phyloP scores from a whole-genome alignment of 768 basidiomycete genomes.

The Boletus sp. region DNA sequence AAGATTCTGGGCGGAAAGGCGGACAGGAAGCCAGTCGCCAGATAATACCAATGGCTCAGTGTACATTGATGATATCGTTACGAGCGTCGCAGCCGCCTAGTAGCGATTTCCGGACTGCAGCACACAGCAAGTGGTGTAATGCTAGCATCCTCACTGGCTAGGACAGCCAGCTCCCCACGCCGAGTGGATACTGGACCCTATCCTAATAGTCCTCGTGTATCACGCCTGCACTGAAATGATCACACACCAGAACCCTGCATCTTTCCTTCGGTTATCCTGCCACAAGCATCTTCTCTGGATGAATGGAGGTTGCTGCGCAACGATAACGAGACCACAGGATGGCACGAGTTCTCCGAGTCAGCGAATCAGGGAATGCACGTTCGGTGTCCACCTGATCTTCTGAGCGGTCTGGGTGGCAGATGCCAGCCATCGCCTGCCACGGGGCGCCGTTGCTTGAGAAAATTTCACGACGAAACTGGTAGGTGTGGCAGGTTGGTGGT shows the following conservation, averaged over 20 bases:
- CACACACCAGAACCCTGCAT: no score
- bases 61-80: not conserved
- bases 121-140: not conserved
- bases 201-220: not conserved
- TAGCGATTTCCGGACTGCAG: not conserved
- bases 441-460: not conserved
- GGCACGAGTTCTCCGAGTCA: not conserved
- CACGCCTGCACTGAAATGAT: not conserved
- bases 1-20: no score
- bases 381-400: not conserved
- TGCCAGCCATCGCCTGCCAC: not conserved
- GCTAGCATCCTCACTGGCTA: no score
- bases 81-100: not conserved
- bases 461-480: not conserved
- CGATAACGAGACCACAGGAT: not conserved
- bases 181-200: not conserved
- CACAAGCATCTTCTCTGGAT: not conserved
- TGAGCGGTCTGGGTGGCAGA: not conserved
- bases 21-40: not conserved
- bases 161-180: not conserved
- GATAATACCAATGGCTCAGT: no score
- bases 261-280: not conserved
- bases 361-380: not conserved
- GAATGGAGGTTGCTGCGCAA: not conserved
- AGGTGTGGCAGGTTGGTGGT: not conserved